Conservation (phyloP, 192 early-diverging fungal genomes). For the Coemansia sp. region DNA sequence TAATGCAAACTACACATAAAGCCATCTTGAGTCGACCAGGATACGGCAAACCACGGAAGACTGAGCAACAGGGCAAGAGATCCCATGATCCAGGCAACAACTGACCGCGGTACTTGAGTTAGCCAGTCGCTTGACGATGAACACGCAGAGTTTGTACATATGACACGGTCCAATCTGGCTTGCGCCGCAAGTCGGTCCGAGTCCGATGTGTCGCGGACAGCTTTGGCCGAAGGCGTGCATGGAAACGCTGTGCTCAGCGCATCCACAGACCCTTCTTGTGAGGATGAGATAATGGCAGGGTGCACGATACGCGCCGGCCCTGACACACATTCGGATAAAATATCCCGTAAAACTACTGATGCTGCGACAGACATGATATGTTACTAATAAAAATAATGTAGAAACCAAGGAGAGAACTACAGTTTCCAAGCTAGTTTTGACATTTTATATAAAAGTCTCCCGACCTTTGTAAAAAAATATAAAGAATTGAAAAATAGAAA, state of each 20-base stretch:
- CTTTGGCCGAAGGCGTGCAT: not conserved
- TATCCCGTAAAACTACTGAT: not conserved
- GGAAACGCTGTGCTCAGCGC: not conserved
- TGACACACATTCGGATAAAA: not conserved
- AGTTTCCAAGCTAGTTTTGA: not conserved
- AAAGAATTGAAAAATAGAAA: too few relatives aligned
- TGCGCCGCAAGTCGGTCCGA: not conserved
- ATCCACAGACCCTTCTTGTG: not conserved
- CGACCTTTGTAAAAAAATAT: too few relatives aligned
- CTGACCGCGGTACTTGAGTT: slow-evolving; percentile 1
- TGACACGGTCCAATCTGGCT: too few relatives aligned
- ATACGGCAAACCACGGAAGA: not conserved
- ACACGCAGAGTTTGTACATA: not conserved
- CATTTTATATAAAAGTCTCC: not conserved
- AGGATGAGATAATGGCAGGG: too few relatives aligned
- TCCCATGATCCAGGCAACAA: slow-evolving; percentile 15
- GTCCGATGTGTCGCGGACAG: not conserved
- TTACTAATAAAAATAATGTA: not conserved
- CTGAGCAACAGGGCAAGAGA: not conserved
- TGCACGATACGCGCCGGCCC: not conserved
- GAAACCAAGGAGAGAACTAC: not conserved
- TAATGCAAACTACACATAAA: not conserved
- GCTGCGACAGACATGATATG: not conserved
- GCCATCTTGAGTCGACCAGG: not conserved
- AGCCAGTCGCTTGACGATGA: slow-evolving; percentile 25